Conservation (phyloP, 495 filamentous ascomycete genomes). For the Astrothelium macrocarpum region DNA sequence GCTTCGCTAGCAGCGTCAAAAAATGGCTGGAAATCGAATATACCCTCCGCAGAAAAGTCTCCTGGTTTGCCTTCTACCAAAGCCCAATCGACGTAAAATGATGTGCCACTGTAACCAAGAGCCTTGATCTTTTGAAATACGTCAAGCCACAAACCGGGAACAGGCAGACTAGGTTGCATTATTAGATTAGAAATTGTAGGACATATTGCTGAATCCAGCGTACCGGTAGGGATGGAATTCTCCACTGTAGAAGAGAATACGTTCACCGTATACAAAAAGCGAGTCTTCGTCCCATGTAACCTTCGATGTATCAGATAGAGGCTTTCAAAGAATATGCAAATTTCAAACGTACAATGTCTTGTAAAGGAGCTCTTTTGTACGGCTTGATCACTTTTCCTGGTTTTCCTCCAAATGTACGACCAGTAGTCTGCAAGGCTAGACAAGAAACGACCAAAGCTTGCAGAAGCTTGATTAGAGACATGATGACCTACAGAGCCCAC, state of each 20-base stretch:
- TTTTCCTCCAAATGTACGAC: constrained; percentile 19
- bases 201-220: neutral
- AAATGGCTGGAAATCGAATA: constrained; percentile 61
- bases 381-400: constrained; percentile 26
- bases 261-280: constrained; percentile 59
- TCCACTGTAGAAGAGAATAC: constrained; percentile 61
- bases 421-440: constrained; percentile 12
- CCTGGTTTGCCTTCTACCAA: constrained; percentile 66
- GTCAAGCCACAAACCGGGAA: constrained; percentile 61
- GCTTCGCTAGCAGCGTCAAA: constrained; percentile 59
- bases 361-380: constrained; percentile 28
- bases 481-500: neutral
- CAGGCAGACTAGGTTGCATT: constrained; percentile 49
- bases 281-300: constrained; percentile 73
- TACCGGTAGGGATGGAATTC: constrained; percentile 64
- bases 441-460: constrained; percentile 16
- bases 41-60: constrained; percentile 55
- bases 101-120: constrained; percentile 65
- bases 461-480: constrained; percentile 12
- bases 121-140: constrained; percentile 73
- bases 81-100: constrained; percentile 72
- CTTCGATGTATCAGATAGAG: constrained; percentile 22
- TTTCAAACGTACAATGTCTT: constrained; percentile 30
- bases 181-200: neutral
- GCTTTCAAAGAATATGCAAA: neutral